These are phyloP conservation scores for Phytophthora fragariaefolia DNA, from an alignment of 352 stramenopile species.

Conservation along the genomic window DNA sequence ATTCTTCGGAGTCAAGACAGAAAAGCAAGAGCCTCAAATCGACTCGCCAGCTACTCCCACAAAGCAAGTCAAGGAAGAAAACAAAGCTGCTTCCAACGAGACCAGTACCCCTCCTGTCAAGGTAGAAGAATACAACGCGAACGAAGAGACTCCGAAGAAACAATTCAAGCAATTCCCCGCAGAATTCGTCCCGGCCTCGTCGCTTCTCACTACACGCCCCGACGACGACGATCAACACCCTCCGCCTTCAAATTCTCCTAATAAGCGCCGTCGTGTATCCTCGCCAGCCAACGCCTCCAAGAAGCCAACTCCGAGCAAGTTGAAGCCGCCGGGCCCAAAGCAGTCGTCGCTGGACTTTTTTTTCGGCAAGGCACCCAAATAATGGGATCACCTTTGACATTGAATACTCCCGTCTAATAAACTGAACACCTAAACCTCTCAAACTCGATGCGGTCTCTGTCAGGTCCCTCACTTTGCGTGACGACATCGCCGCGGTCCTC, in stretches of 20 bases:
- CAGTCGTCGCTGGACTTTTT: constrained; percentile 59
- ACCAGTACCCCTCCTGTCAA: constrained; percentile 10
- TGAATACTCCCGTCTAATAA: constrained; percentile 13
- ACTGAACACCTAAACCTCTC: constrained; percentile 3
- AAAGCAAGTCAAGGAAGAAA: constrained; percentile 16
- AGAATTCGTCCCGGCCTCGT: constrained; percentile 54
- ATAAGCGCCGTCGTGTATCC: constrained; percentile 32
- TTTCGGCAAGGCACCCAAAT: constrained; percentile 50
- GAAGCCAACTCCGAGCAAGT: constrained; percentile 26
- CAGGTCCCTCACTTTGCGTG: constrained; percentile 21
- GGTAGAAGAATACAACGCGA: constrained; percentile 19
- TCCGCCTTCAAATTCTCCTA: constrained; percentile 1
- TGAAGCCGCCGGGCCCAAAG: constrained; percentile 39
- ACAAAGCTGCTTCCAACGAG: background rate
- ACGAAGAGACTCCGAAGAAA: constrained; percentile 15
- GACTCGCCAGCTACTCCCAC: background rate
- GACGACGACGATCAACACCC: constrained; percentile 9
- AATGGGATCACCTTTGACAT: constrained; percentile 12
- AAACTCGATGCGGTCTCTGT: constrained; percentile 18
- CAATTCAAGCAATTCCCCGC: constrained; percentile 28
- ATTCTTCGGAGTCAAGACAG: constrained; percentile 62
- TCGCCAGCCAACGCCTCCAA: constrained; percentile 22
- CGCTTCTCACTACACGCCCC: constrained; percentile 51
- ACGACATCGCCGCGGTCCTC: constrained; percentile 25
- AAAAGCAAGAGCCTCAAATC: constrained; percentile 32